These are phyloP conservation scores for Limnomonas spitsbergensis DNA, from an alignment of 139 green algal species.

Conservation along the genomic window DNA sequence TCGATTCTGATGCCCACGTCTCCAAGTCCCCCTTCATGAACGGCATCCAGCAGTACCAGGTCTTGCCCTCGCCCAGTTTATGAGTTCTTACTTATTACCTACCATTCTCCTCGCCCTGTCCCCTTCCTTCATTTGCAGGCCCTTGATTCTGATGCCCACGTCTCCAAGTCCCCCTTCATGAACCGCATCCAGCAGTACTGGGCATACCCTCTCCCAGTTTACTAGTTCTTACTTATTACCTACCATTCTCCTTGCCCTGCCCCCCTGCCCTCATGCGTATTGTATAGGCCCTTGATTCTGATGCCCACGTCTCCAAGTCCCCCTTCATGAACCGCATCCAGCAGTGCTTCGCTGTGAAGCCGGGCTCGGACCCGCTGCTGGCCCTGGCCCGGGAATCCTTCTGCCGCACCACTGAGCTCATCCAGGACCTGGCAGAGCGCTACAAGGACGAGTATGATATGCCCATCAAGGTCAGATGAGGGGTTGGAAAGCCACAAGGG, in stretches of 20 bases:
- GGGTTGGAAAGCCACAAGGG: too few relatives aligned
- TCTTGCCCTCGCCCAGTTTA: too few relatives aligned
- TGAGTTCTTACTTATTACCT: too few relatives aligned
- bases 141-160: conserved; percentile 43
- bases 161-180: conserved; percentile 26
- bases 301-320: conserved; percentile 23
- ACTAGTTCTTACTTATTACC: too few relatives aligned
- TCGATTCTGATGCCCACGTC: conserved; percentile 43
- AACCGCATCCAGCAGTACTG: conserved; percentile 55
- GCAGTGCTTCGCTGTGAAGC: conserved; percentile 62
- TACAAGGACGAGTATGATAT: conserved; percentile 49
- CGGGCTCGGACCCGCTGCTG: conserved; percentile 66
- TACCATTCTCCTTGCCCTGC: too few relatives aligned
- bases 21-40: conserved; percentile 35
- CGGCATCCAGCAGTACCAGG: conserved; percentile 54
- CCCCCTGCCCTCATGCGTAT: too few relatives aligned
- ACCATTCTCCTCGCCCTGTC: too few relatives aligned
- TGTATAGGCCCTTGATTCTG: conserved; percentile 44
- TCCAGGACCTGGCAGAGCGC: conserved; percentile 62
- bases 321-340: conserved; percentile 51
- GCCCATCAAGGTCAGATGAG: too few relatives aligned
- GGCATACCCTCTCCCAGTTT: too few relatives aligned
- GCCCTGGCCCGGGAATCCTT: conserved; percentile 77
- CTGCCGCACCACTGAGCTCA: conserved; percentile 67
- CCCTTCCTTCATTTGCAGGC: too few relatives aligned